A percentile compares a stretch with the other conserved stretches of the same genome.
Conservation (phyloP, 371 early-diverging fungal species). For the Caulochytrium protostelioides region DNA sequence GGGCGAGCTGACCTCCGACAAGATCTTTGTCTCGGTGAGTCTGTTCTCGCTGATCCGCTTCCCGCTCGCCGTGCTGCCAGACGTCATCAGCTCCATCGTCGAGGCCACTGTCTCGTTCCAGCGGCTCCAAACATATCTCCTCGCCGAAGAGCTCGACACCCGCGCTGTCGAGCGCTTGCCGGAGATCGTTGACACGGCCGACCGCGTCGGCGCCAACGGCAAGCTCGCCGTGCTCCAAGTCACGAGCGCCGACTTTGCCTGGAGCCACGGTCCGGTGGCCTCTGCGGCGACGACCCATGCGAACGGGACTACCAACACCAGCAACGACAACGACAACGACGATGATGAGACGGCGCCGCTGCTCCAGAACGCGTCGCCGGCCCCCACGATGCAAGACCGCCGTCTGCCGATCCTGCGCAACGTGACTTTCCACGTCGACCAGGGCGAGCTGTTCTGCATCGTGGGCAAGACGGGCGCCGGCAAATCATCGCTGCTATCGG, state of each 20-base stretch:
- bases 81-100: conserved; percentile 43
- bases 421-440: conserved; percentile 37
- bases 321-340: too few species aligned
- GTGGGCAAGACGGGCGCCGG: conserved; percentile 68
- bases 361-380: too few species aligned
- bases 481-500: conserved; percentile 59
- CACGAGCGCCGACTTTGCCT: too few species aligned
- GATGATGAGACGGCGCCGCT: too few species aligned
- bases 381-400: conserved; percentile 15
- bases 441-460: conserved; percentile 47
- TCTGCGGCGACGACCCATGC: too few species aligned
- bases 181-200: too few species aligned
- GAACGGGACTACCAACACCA: too few species aligned
- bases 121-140: conserved; percentile 56
- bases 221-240: too few species aligned
- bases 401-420: conserved; percentile 32
- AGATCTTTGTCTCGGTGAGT: conserved; percentile 69
- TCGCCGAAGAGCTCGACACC: conserved; percentile 56
- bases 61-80: conserved; percentile 60
- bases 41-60: conserved; percentile 85
- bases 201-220: too few species aligned
- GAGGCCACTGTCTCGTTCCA: conserved; percentile 64
- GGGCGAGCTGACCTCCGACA: conserved; percentile 36
- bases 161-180: too few species aligned
- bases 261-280: too few species aligned